phyloP scores from a whole-genome alignment of 169 alveolate genomes.

The Plasmodium coatneyi region DNA sequence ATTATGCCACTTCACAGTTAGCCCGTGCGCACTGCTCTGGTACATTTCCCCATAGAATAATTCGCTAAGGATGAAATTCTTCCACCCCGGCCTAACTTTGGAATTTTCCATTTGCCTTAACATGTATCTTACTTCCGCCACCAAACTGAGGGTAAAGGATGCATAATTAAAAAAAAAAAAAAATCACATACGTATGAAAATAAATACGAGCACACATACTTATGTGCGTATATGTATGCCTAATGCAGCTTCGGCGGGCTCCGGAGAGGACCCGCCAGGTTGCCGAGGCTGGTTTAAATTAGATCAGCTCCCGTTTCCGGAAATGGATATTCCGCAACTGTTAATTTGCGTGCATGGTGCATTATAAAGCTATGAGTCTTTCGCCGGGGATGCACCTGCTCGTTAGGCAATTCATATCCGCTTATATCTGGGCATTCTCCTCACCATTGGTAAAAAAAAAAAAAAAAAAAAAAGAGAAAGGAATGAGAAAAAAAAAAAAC shows the following conservation, averaged over 20 bases:
- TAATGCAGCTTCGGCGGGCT: not conserved
- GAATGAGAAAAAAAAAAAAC: too few species aligned
- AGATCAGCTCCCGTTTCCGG: not conserved
- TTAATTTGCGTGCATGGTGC: not conserved
- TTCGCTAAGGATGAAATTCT: not conserved
- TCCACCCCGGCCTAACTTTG: not conserved
- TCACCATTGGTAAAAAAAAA: not conserved
- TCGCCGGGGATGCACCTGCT: not conserved
- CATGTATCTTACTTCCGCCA: not conserved
- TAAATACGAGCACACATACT: too few species aligned
- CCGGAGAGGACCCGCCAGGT: not conserved
- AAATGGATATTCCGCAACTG: not conserved
- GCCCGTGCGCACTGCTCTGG: not conserved
- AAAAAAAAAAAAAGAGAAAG: not conserved
- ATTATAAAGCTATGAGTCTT: not conserved
- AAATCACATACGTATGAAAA: not conserved
- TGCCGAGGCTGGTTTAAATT: not conserved
- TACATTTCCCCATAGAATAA: not conserved
- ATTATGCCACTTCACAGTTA: not conserved
- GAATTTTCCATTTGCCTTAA: not conserved
- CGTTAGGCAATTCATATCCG: not conserved
- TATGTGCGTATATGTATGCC: not conserved
- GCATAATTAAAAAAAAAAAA: not conserved
- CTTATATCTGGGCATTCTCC: not conserved
- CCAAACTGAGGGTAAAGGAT: not conserved